phyloP scores from a whole-genome alignment of 1,139 yeast genomes.

The Blastobotrys ciferrii region DNA sequence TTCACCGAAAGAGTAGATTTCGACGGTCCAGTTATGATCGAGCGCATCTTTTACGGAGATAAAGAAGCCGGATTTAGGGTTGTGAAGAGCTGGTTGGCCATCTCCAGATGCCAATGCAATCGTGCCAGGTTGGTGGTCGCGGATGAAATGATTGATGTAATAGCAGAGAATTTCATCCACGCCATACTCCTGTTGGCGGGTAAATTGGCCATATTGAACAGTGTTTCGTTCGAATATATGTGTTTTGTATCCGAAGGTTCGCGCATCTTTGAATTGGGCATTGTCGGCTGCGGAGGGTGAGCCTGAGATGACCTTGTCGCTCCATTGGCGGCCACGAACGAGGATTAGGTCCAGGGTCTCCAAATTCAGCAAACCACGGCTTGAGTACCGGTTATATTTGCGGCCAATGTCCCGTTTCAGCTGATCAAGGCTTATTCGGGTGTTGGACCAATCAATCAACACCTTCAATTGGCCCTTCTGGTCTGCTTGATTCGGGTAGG shows the following conservation, averaged over 20 bases:
- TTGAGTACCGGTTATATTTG: conserved; percentile 1
- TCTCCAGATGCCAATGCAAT: conserved; percentile 29
- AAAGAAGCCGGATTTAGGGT: conserved; percentile 21
- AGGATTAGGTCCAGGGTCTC: conserved; percentile 21
- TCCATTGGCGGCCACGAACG: conserved; percentile 23
- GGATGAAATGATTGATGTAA: conserved; percentile 15
- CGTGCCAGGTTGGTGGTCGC: conserved; percentile 17
- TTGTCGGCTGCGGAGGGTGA: conserved; percentile 4
- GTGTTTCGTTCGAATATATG: conserved; percentile 6
- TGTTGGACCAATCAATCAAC: conserved; percentile 28
- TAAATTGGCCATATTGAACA: not conserved
- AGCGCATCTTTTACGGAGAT: conserved; percentile 22
- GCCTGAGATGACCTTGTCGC: conserved; percentile 11
- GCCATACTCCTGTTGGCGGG: conserved; percentile 21
- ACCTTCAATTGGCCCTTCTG: conserved; percentile 17
- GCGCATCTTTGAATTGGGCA: conserved; percentile 1
- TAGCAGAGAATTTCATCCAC: conserved; percentile 26
- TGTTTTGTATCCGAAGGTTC: conserved; percentile 2
- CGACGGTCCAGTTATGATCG: conserved; percentile 26
- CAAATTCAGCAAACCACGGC: conserved; percentile 15
- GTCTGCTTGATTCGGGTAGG: conserved; percentile 12
- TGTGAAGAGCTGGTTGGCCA: conserved; percentile 24
- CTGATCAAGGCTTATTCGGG: conserved; percentile 20
- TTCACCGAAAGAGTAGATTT: conserved; percentile 25
- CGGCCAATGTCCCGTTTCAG: conserved; percentile 3